Base-by-base conservation (phyloP, 331 rosid genomes). In the Malus hybrid region DNA sequence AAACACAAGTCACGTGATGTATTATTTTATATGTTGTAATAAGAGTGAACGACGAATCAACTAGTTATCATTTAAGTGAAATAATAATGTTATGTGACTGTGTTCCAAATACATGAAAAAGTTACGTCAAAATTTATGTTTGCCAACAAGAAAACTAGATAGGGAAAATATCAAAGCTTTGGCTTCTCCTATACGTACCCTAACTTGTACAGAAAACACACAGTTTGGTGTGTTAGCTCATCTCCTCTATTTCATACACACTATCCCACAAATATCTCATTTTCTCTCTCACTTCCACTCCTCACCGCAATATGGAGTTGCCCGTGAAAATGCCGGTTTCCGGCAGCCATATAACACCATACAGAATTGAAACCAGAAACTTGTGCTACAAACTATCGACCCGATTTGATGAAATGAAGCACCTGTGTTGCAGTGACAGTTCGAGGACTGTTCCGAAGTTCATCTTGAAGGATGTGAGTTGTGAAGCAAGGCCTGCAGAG, bases 161-260 rank as follows among this genome's bases (percentile, higher is more conserved):
- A 64, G 32, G 15, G 29, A 54, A 71, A 70, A 56, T 42, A 76
- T 80, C 83, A 80, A 74, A 57, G 64, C 36, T 52, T 52, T 82
- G 79, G 70, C 78, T 83, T 83, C 80, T 80, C 70, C 55, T 52
- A 55, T 76, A 7, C 76, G 44, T 0, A 39, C 46, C 77, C 60
- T 80, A 83, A 79, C 77, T 63, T 69, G 79, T 65, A 46, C 62
- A 32, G 71, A 15, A 36, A 72, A 24, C 76, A 63, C 70, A 46
- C 4, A 84, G 82, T 86, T 91, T 88, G 97, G 93, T 93, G 82
- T 55, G 97, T 90, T 94, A 87, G 98, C 84, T 91, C 85, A 94
- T 88, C 98, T 81, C 76, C 80, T 78, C 65, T 55, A 27, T 79
- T 75, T 59, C 59, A n/a, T 70, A 39, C 7, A 19, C 14, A 18